Conservation (phyloP, 1,139 yeast species). For the Kluyveromyces sp. region DNA sequence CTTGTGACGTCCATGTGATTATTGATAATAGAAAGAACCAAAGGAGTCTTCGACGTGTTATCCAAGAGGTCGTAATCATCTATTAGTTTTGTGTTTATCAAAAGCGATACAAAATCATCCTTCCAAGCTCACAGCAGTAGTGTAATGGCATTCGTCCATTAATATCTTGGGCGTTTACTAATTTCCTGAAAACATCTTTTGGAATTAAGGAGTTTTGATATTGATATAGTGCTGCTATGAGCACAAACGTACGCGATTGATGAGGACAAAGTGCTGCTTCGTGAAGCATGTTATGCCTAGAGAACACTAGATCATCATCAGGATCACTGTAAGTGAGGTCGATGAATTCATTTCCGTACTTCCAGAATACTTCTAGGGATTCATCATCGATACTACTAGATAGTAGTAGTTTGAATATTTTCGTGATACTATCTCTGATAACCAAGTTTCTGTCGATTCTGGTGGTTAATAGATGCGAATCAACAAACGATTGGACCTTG, state of each 20-base stretch:
- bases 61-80: slow-evolving; percentile 43
- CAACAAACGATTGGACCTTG: slow-evolving; percentile 19
- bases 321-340: slow-evolving; percentile 27
- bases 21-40: slow-evolving; percentile 69
- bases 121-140: slow-evolving; percentile 71
- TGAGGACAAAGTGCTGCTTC: slow-evolving; percentile 33
- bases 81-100: slow-evolving; percentile 27
- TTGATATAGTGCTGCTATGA: slow-evolving; percentile 20
- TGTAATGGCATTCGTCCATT: slow-evolving; percentile 83
- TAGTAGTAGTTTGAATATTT: slow-evolving; percentile 22
- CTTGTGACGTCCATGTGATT: slow-evolving; percentile 51
- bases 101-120: slow-evolving; percentile 43
- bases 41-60: slow-evolving; percentile 72
- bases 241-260: slow-evolving; percentile 31
- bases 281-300: slow-evolving; percentile 33
- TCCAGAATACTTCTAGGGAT: slow-evolving; percentile 24
- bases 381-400: slow-evolving; percentile 27
- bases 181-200: slow-evolving; percentile 17
- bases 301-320: slow-evolving; percentile 26
- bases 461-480: slow-evolving; percentile 12
- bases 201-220: slow-evolving; percentile 13
- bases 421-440: slow-evolving; percentile 22
- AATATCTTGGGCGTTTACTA: slow-evolving; percentile 38
- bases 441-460: slow-evolving; percentile 15
- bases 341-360: slow-evolving; percentile 15